A percentile compares a stretch with the other conserved stretches of the same genome.
Evolutionary conservation across 805 yeast species (phyloP).

Genomic region (Kockiozyma suomiensis): DNA sequence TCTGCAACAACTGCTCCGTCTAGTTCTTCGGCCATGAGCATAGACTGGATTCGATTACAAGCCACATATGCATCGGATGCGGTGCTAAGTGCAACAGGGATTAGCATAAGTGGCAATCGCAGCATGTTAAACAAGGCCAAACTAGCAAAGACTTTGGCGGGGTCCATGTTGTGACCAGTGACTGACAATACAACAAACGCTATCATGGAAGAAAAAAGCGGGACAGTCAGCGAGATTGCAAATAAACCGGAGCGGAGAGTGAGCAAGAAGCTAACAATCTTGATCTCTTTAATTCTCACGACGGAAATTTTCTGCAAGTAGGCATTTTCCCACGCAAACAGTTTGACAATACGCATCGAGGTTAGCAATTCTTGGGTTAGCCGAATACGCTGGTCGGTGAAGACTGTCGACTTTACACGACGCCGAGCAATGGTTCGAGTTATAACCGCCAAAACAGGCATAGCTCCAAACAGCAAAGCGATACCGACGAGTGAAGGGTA

Average conservation of each 20-base stretch:
- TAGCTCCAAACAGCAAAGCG: conserved; percentile 49
- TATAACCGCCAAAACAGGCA: conserved; percentile 48
- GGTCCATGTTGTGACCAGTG: conserved; percentile 48
- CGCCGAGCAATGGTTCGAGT: conserved; percentile 57
- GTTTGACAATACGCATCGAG: conserved; percentile 80
- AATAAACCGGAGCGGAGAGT: conserved; percentile 63
- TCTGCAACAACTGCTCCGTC: conserved; percentile 43
- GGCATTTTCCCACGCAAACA: conserved; percentile 89
- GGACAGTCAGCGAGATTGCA: conserved; percentile 67
- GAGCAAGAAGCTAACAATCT: conserved; percentile 62
- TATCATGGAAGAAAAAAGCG: conserved; percentile 71
- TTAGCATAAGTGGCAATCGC: conserved; percentile 60
- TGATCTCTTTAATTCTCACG: conserved; percentile 65
- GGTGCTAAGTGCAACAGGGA: conserved; percentile 67
- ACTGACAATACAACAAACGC: conserved; percentile 53
- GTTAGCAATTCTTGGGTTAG: conserved; percentile 76
- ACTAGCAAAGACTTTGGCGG: conserved; percentile 72
- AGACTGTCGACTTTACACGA: conserved; percentile 60
- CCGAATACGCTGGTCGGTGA: conserved; percentile 76
- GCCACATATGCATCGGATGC: conserved; percentile 66
- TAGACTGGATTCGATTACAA: conserved; percentile 55
- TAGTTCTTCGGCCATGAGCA: conserved; percentile 51
- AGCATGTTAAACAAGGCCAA: conserved; percentile 67
- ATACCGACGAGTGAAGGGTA: conserved; percentile 72
- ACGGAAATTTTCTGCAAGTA: conserved; percentile 59